Evolutionary conservation across 495 filamentous ascomycete species (phyloP), one percentile per base, ranked within the genome.

Genomic region (Penicillium coffeae): DNA sequence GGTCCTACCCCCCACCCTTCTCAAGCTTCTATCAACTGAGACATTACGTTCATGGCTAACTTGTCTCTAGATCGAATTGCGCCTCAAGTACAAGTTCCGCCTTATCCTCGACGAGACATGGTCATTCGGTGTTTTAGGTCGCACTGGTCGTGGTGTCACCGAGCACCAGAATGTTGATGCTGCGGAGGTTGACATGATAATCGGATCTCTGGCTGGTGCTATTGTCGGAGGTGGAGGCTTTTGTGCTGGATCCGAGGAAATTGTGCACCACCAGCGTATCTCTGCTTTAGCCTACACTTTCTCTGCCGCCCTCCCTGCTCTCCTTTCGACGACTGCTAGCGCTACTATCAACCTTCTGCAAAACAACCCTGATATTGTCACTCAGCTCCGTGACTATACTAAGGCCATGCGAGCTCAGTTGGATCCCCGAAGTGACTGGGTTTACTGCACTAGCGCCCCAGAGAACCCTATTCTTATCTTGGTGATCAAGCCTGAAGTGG

Each of bases 121-220:
- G 82, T 95, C 90, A 3, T 98, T 96, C 64, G 94, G 91, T 45
- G 86, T 96, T 16, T 80, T 98, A 15, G 93, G 93, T 18, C 78
- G 89, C 40, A 95, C 87, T 32, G 94, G 94, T 22, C 82, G 90
- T 32, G 93, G 93, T 43, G 71, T 96, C 20, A 97, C 93, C 1
- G 94, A 98, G 63, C 88, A 91, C 19, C 92, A 96, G 54, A 95
- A 96, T 56, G 90, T 97, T 13, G 94, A 97, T 67, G 83, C 90
- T 0, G 78, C 80, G 0, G 83, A 89, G 43, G 84, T 97, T 40
- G 93, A 98, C 65, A 95, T 97, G 89, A 90, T 97, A 42, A 78
- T 96, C 50, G 94, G 94, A 27, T 94, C 90, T 39, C 79, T 98
- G 22, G 85, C 93, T 10, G 90, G 94, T 21, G 85, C 90, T 14